phyloP scores from a whole-genome alignment of 495 filamentous ascomycete species.

The Clohesyomyces aquaticus region DNA sequence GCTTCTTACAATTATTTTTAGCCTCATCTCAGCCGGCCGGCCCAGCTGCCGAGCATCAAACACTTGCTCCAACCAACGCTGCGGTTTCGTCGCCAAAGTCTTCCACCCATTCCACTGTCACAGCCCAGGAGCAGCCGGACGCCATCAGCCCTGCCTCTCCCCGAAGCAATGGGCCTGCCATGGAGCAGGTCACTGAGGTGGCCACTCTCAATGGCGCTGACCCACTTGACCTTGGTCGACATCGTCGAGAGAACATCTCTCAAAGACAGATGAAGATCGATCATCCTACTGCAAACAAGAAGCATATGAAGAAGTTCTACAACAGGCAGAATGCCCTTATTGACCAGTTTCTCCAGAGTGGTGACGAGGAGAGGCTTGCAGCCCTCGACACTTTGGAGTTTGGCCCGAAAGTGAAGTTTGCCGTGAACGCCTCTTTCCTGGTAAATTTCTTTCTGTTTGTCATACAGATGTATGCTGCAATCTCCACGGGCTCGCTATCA shows the following conservation, averaged over 20 bases:
- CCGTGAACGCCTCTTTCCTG: constrained; percentile 57
- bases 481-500: constrained; percentile 59
- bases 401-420: constrained; percentile 60
- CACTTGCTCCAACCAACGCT: constrained; percentile 23
- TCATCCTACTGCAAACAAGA: constrained; percentile 53
- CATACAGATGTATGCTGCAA: constrained; percentile 62
- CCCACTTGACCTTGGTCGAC: constrained; percentile 50
- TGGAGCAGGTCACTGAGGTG: constrained; percentile 20
- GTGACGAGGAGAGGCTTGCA: constrained; percentile 56
- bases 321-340: constrained; percentile 59
- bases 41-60: constrained; percentile 29
- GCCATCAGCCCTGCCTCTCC: constrained; percentile 23
- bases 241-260: constrained; percentile 50
- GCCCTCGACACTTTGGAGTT: constrained; percentile 55
- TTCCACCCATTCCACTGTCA: constrained; percentile 30
- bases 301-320: constrained; percentile 57
- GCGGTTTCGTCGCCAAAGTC: constrained; percentile 20
- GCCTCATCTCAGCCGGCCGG: constrained; percentile 25
- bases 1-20: constrained; percentile 33
- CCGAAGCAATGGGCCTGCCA: constrained; percentile 13
- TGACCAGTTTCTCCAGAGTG: constrained; percentile 57
- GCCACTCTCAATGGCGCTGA: constrained; percentile 31
- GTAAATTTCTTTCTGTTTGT: constrained; percentile 60
- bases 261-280: constrained; percentile 51
- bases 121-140: constrained; percentile 28